Evolutionary conservation across 2,329 filamentous ascomycete species (phyloP).

Genomic region (Stagonosporopsis rhizophila): DNA sequence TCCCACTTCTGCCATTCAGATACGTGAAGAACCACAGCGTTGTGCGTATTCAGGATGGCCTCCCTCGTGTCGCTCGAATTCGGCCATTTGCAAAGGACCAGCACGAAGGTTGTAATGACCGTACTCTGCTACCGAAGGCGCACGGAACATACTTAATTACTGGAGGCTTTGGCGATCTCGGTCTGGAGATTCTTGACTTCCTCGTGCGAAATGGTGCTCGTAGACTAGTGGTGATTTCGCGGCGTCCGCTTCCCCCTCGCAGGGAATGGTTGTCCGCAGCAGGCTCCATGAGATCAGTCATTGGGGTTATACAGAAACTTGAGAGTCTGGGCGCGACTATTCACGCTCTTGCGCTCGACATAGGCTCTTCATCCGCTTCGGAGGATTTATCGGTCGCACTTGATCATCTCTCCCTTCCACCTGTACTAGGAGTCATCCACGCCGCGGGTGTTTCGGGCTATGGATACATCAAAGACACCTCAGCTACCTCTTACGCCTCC

Average conservation of each 20-base stretch:
- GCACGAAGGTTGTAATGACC: constrained; percentile 10
- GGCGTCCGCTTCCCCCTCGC: constrained; percentile 48
- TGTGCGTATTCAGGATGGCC: constrained; percentile 50
- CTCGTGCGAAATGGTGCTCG: constrained; percentile 52
- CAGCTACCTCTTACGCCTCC: constrained; percentile 34
- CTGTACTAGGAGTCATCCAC: constrained; percentile 53
- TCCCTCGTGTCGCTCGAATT: constrained; percentile 45
- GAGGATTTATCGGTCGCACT: constrained; percentile 31
- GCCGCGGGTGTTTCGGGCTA: constrained; percentile 51
- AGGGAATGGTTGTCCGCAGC: constrained; percentile 34
- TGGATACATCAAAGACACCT: constrained; percentile 45
- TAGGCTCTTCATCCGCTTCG: constrained; percentile 33
- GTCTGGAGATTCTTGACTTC: constrained; percentile 48
- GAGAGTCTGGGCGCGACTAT: constrained; percentile 42
- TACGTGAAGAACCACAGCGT: constrained; percentile 42
- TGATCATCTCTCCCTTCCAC: constrained; percentile 48
- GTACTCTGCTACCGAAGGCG: constrained; percentile 32
- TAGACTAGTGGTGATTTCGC: constrained; percentile 52
- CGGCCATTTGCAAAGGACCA: constrained; percentile 33
- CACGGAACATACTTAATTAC: constrained; percentile 56
- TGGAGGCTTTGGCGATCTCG: constrained; percentile 52
- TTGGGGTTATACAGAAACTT: constrained; percentile 25
- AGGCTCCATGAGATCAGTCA: constrained; percentile 15
- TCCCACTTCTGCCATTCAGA: constrained; percentile 11
- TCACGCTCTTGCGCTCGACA: constrained; percentile 48